Conservation (phyloP, 1,139 yeast species). For the Suhomyces wounanorum region DNA sequence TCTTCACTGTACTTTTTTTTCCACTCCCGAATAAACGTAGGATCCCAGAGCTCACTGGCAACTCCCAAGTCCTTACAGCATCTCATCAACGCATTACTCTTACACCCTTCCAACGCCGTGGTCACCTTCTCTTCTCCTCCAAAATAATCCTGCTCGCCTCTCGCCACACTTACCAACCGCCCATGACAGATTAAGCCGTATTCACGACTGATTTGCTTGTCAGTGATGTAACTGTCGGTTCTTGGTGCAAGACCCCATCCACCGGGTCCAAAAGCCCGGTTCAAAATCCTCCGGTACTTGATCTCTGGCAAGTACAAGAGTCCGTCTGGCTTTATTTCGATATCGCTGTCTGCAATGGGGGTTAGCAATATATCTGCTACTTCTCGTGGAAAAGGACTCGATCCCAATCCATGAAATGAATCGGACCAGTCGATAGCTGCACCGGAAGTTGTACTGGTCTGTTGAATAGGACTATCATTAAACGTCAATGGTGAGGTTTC, state of each 20-base stretch:
- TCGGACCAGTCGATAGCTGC: slow-evolving; percentile 62
- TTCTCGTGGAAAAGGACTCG: slow-evolving; percentile 66
- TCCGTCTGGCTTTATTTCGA: slow-evolving; percentile 96
- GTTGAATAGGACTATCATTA: slow-evolving; percentile 25
- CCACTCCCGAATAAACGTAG: slow-evolving; percentile 78
- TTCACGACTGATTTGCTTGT: slow-evolving; percentile 70
- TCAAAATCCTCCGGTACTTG: slow-evolving; percentile 85
- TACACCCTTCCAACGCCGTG: slow-evolving; percentile 97
- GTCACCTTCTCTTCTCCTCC: slow-evolving; percentile 81
- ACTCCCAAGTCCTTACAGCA: slow-evolving; percentile 96
- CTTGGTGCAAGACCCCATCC: slow-evolving; percentile 99
- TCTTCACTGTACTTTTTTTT: slow-evolving; percentile 78
- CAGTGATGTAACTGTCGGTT: slow-evolving; percentile 76
- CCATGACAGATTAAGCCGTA: slow-evolving; percentile 88
- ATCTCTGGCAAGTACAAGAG: slow-evolving; percentile 89
- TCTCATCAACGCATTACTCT: slow-evolving; percentile 94
- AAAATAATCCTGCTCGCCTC: slow-evolving; percentile 95
- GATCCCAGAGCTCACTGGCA: slow-evolving; percentile 98
- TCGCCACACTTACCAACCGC: slow-evolving; percentile 82
- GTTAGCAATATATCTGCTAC: slow-evolving; percentile 61
- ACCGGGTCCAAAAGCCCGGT: slow-evolving; percentile 95
- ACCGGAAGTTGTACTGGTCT: slow-evolving; percentile 1
- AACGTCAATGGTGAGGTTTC: slow-evolving; percentile 12
- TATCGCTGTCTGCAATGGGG: slow-evolving; percentile 64
- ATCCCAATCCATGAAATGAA: slow-evolving; percentile 82